Conservation (phyloP, 1,284 basidiomycete species). For the Pterulicium gracile region DNA sequence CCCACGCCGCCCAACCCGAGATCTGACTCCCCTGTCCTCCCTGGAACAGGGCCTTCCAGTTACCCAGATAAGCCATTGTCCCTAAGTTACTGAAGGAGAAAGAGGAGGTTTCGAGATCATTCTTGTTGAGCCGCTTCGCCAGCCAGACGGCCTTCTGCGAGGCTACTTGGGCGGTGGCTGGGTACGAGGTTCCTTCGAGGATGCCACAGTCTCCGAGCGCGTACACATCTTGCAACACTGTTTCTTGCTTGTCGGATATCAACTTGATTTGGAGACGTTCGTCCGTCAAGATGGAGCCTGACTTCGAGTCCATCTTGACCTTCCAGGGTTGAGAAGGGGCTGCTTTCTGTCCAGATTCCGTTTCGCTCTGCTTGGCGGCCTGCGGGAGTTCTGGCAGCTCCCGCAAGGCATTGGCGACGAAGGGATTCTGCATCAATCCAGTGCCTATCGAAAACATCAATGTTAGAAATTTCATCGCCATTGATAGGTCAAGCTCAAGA, state of each 20-base stretch:
- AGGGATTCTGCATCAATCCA: too few relatives aligned
- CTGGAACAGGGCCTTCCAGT: slow-evolving; percentile 35
- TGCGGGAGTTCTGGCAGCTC: too few relatives aligned
- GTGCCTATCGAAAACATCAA: too few relatives aligned
- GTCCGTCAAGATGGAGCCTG: slow-evolving; percentile 47
- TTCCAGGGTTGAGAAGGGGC: slow-evolving; percentile 67
- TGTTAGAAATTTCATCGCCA: too few relatives aligned
- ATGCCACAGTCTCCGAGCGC: slow-evolving; percentile 76
- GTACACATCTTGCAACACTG: slow-evolving; percentile 64
- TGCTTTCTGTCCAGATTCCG: too few relatives aligned
- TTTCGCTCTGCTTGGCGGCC: too few relatives aligned
- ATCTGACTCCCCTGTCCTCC: slow-evolving; percentile 64
- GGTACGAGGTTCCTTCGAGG: slow-evolving; percentile 51
- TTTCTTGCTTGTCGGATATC: slow-evolving; percentile 45
- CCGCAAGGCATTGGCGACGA: too few relatives aligned
- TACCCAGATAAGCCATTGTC: slow-evolving; percentile 73
- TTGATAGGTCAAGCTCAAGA: too few relatives aligned
- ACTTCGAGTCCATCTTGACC: background rate
- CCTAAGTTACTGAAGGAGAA: slow-evolving; percentile 66
- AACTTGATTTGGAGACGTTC: slow-evolving; percentile 51
- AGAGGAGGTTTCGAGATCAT: slow-evolving; percentile 36
- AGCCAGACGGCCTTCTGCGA: slow-evolving; percentile 74
- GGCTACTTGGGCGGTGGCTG: slow-evolving; percentile 85
- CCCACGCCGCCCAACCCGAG: slow-evolving; percentile 65
- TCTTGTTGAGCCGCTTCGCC: slow-evolving; percentile 53